Percentiles rank a stretch among this genome's conserved stretches.
These are phyloP conservation scores for Gastrolobium bilobum DNA, from an alignment of 306 rosid genomes.

Conservation along the genomic window DNA sequence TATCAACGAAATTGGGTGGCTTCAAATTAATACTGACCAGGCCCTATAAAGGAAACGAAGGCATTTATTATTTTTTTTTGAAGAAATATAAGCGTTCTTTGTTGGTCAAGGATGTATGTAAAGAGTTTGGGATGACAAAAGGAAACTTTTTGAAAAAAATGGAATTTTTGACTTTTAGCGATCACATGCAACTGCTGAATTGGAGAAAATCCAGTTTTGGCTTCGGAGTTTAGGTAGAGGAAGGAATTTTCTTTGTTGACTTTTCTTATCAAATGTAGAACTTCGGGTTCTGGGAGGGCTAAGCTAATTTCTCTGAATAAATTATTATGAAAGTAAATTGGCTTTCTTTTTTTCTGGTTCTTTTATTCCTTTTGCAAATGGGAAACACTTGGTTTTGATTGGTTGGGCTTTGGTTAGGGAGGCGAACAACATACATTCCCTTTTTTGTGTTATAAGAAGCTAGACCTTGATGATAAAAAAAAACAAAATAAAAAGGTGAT, in stretches of 20 bases:
- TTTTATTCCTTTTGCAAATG: conserved; percentile 18
- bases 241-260: conserved; percentile 47
- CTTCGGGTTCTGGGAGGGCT: background rate
- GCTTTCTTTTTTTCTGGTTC: background rate
- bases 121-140: conserved; percentile 25
- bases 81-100: background rate
- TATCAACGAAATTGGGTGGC: background rate
- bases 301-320: conserved; percentile 6
- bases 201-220: conserved; percentile 16
- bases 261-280: conserved; percentile 29
- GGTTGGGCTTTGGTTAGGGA: conserved; percentile 6
- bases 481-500: too few species aligned
- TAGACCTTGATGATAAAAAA: background rate
- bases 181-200: conserved; percentile 1
- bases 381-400: conserved; percentile 4
- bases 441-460: background rate
- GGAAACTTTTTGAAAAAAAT: background rate
- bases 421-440: conserved; percentile 6
- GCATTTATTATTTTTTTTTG: background rate
- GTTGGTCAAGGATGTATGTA: too few species aligned
- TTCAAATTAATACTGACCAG: background rate
- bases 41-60: background rate
- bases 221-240: background rate
- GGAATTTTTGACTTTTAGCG: conserved; percentile 41
- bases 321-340: background rate